Conservation (phyloP, 805 yeast species). For the Spathaspora sp. region DNA sequence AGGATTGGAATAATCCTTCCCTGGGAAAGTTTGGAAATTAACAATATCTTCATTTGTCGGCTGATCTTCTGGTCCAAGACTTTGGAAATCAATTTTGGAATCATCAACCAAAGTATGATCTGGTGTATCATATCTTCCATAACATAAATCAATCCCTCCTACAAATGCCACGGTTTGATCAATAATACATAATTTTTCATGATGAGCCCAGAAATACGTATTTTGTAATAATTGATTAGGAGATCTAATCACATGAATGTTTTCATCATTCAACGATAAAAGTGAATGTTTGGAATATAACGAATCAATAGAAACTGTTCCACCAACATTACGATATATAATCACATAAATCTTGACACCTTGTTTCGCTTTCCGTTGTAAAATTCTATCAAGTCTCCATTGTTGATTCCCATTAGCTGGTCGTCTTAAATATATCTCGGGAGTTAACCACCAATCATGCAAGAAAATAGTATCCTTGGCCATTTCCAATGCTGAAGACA, state of each 20-base stretch:
- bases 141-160: slow-evolving; percentile 96
- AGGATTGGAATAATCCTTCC: slow-evolving; percentile 96
- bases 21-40: slow-evolving; percentile 76
- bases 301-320: slow-evolving; percentile 91
- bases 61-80: slow-evolving; percentile 26
- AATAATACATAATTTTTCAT: slow-evolving; percentile 83
- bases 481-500: slow-evolving; percentile 86
- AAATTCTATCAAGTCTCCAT: slow-evolving; percentile 84
- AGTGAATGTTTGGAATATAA: slow-evolving; percentile 92
- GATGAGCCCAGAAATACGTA: slow-evolving; percentile 98
- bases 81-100: slow-evolving; percentile 30
- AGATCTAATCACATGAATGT: slow-evolving; percentile 86
- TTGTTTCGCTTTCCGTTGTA: slow-evolving; percentile 86
- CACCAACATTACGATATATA: slow-evolving; percentile 89
- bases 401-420: slow-evolving; percentile 95
- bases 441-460: slow-evolving; percentile 98
- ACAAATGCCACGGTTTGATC: slow-evolving; percentile 87
- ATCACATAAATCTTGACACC: slow-evolving; percentile 94
- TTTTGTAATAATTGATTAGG: slow-evolving; percentile 93
- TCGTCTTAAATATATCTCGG: slow-evolving; percentile 87
- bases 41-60: slow-evolving; percentile 38
- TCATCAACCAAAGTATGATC: slow-evolving; percentile 91
- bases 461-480: slow-evolving; percentile 91
- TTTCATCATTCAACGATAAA: slow-evolving; percentile 72
- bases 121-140: slow-evolving; percentile 94